Base-by-base conservation (phyloP, 139 green algal species). In the Ettlia oleoabundans region DNA sequence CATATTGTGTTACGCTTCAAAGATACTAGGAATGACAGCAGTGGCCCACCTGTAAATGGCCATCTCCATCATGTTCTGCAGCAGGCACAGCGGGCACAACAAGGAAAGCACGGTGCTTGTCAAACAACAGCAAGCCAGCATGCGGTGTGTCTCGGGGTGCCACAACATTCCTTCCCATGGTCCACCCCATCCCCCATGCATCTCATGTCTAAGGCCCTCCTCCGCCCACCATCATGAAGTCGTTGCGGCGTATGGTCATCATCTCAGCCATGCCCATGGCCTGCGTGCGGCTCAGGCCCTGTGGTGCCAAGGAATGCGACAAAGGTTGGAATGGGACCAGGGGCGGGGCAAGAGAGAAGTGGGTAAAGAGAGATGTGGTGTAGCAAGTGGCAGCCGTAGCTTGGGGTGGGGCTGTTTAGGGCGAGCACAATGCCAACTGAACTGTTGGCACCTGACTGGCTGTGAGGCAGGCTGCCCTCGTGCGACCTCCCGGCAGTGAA, bases 1-100 rank as follows among this genome's bases (percentile, higher is more conserved):
- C 47, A 58, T 10, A 58, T 10, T 15, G 15, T 10, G 47, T 15
- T 58, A 15, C 47, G 47, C 15, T 15, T 24, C 47, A 58, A 10
- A 58, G 47, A n/a, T n/a, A n/a, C n/a, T n/a, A n/a, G n/a, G n/a
- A n/a, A n/a, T n/a, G n/a, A n/a, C n/a, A n/a, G n/a, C n/a, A n/a
- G n/a, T n/a, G n/a, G n/a, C n/a, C 47, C 18, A 65, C 55, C 55
- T 65, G 55, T 65, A 65, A 22, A 65, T 65, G 55, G 55, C 55
- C 55, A 65, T 28, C 55, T 65, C 55, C 55, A n/a, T n/a, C 55
- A 65, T 65, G 55, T 65, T 58, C 47, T 24, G 10, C 47, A 24
- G 47, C 47, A 15, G 47, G 47, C 47, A 58, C 47, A 58, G 47
- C 47, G 47, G 47, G 47, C n/a, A 15, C 47, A 15, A 15, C 47